Evolutionary conservation across 202 grass and related monocot species (phyloP).

Genomic region (Alloteropsis angusta): DNA sequence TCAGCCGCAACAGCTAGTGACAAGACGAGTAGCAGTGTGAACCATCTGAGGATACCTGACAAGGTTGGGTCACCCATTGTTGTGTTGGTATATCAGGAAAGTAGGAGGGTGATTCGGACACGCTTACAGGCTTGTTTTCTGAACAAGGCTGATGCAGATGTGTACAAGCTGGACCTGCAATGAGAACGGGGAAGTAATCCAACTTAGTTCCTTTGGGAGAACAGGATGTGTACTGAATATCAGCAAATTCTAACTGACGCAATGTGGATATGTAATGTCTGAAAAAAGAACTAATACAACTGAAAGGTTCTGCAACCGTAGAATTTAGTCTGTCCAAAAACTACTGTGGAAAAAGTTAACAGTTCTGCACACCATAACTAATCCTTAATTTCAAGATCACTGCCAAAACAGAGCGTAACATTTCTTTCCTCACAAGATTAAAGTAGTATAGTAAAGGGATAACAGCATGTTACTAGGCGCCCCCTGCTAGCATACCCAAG

Average conservation of each 20-base stretch:
- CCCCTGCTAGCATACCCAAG: neutral
- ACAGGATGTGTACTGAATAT: neutral
- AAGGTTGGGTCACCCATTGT: neutral
- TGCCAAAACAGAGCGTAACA: neutral
- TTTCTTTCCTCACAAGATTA: neutral
- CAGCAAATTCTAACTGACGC: neutral
- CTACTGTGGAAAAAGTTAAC: neutral
- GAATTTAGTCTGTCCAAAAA: neutral
- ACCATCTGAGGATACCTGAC: neutral
- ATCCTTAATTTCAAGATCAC: neutral
- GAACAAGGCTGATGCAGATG: neutral
- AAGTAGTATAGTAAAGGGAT: too few relatives aligned
- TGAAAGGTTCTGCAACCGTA: neutral
- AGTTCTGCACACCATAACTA: neutral
- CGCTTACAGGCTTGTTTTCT: neutral
- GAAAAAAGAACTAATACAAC: neutral
- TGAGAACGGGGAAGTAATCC: neutral
- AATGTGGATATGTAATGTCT: neutral
- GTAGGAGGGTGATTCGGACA: neutral
- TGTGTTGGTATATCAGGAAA: neutral
- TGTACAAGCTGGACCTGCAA: slow-evolving; percentile 5
- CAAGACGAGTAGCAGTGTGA: slow-evolving; percentile 10
- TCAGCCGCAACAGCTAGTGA: neutral
- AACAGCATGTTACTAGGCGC: neutral
- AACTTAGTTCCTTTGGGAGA: neutral